Evolutionary conservation across 192 early-diverging fungal species (phyloP), one percentile per base, ranked within the genome.

Genomic region (Thoreauomyces humboldtii): DNA sequence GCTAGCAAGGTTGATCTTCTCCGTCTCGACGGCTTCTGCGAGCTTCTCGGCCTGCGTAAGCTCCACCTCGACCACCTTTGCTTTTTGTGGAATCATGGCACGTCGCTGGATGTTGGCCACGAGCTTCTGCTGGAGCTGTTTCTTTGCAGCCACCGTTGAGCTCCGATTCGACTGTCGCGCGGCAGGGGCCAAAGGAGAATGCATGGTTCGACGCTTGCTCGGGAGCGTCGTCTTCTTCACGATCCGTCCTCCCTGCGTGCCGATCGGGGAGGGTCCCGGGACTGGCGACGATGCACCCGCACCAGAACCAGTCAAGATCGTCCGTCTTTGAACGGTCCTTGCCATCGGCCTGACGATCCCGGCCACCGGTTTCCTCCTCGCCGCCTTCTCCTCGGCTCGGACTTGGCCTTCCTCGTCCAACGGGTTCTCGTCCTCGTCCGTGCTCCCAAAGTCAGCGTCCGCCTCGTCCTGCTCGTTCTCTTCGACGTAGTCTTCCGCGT

Each of bases 401-500:
- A 66, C 51, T 22, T 62, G 11, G 14, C 41, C 71, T 34, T 68
- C 71, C 12, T 62, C 71, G 22, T 69, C 57, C 7, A 32, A 28
- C 31, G 24, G 31, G 12, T 62, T 63, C 19, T 63, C 61, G 9
- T 67, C 71, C 24, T 73, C 71, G 38, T 73, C 71, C 1, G 71
- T 61, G 27, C 28, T 43, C 15, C 52, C 71, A 38, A 73, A 73
- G 54, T 73, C 71, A 5, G 41, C 53, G 24, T 73, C 71, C 50
- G 69, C 46, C n/a, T 69, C 59, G 63, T 73, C 71, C 38, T 73
- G 46, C 47, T 73, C 29, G 7, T 52, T 66, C n/a, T 53, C 56
- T 1, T 36, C 64, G 32, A 46, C 51, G 37, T 50, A 73, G 43
- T 73, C 71, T 43, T 64, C 71, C 11, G 38, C 64, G 29, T 73